Evolutionary conservation across 208 protist genomes (phyloP).

Genomic region (Leishmania tropica): DNA sequence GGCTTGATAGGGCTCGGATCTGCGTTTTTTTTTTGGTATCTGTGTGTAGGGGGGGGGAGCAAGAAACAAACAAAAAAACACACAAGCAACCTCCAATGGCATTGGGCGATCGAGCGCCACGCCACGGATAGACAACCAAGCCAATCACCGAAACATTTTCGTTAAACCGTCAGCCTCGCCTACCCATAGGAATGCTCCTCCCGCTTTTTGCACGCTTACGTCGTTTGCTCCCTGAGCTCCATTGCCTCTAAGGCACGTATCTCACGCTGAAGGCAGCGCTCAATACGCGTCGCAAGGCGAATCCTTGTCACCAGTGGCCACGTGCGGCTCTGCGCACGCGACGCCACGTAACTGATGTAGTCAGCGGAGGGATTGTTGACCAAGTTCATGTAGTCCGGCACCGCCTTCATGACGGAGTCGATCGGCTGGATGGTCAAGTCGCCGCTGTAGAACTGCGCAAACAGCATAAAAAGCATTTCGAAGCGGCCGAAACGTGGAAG

Average conservation of each 20-base stretch:
- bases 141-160: neutral
- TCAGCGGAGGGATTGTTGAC: conserved; percentile 66
- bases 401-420: conserved; percentile 46
- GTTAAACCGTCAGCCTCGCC: neutral
- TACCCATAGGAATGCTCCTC: neutral
- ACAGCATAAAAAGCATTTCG: conserved; percentile 43
- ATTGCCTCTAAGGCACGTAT: conserved; percentile 26
- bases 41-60: too few species aligned
- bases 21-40: neutral
- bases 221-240: neutral
- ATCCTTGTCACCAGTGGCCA: conserved; percentile 72
- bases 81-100: neutral
- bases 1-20: neutral
- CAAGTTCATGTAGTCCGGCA: conserved; percentile 68
- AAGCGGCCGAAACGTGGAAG: conserved; percentile 39
- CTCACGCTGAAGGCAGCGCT: conserved; percentile 43
- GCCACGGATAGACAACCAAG: neutral
- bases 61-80: neutral
- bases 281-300: conserved; percentile 41
- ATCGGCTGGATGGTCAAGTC: conserved; percentile 74
- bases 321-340: conserved; percentile 53
- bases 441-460: conserved; percentile 66
- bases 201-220: neutral
- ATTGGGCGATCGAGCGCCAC: neutral
- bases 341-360: conserved; percentile 58